phyloP scores from a whole-genome alignment of 139 green algal genomes.

The Micractinium conductrix region DNA sequence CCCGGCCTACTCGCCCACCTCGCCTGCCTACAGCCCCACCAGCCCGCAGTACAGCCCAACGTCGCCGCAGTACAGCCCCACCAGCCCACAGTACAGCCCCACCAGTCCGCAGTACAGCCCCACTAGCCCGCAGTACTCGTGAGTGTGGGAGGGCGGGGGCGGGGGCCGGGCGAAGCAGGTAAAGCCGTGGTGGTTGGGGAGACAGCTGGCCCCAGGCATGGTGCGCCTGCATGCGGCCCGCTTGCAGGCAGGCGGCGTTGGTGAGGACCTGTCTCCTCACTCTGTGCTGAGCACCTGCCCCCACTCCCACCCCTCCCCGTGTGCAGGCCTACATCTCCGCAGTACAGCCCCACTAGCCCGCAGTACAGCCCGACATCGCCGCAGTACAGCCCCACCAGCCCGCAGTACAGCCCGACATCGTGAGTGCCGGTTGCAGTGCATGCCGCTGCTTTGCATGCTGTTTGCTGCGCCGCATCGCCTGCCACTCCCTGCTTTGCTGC shows the following conservation, averaged over 20 bases:
- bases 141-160: too few species aligned
- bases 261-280: too few species aligned
- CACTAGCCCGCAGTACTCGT: conserved; percentile 69
- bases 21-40: conserved; percentile 54
- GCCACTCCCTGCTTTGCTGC: too few species aligned
- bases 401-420: conserved; percentile 28
- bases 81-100: conserved; percentile 65
- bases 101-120: conserved; percentile 50
- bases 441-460: neutral
- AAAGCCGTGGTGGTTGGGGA: too few species aligned
- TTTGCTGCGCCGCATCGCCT: too few species aligned
- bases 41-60: conserved; percentile 64
- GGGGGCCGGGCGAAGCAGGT: too few species aligned
- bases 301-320: conserved; percentile 62
- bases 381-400: conserved; percentile 55
- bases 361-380: conserved; percentile 60
- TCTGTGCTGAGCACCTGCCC: too few species aligned
- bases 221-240: too few species aligned
- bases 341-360: conserved; percentile 54
- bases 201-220: too few species aligned
- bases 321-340: neutral
- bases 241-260: too few species aligned
- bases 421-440: neutral
- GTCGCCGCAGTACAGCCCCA: conserved; percentile 51
- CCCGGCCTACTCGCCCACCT: conserved; percentile 61